A percentile compares a stretch with the other conserved stretches of the same genome.
These are phyloP conservation scores for Corrigiola litoralis DNA, from an alignment of 179 eudicot species.

Conservation along the genomic window DNA sequence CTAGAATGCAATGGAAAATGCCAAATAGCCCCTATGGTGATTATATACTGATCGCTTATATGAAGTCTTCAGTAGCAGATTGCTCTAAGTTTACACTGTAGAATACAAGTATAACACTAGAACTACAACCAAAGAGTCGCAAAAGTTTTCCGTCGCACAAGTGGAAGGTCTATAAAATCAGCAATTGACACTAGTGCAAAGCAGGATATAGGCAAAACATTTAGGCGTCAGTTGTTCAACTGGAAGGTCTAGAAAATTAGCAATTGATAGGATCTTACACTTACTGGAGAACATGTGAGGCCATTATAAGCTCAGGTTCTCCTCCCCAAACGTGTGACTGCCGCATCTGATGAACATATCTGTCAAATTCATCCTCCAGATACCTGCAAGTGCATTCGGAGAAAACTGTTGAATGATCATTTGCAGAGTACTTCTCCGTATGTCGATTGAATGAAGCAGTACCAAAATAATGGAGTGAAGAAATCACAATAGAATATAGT, in stretches of 20 bases:
- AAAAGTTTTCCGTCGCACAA: too few species aligned
- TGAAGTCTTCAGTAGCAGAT: too few species aligned
- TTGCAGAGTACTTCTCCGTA: not conserved
- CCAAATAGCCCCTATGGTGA: too few species aligned
- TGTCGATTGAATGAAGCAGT: not conserved
- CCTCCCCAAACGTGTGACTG: conserved; percentile 79
- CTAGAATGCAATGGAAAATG: not conserved
- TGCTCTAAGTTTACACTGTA: too few species aligned
- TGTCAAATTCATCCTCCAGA: conserved; percentile 68
- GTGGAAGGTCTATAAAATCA: too few species aligned
- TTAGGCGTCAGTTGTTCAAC: not conserved
- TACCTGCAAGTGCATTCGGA: conserved; percentile 41
- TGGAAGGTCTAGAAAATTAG: not conserved
- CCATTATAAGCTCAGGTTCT: conserved; percentile 84
- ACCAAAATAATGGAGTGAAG: not conserved
- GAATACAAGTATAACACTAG: too few species aligned
- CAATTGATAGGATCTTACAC: conserved; percentile 15
- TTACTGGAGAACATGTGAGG: conserved; percentile 70
- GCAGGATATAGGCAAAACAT: too few species aligned
- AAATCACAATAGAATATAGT: not conserved
- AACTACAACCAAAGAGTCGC: too few species aligned
- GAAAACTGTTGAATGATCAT: not conserved
- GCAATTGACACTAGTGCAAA: too few species aligned
- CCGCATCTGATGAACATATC: conserved; percentile 54
- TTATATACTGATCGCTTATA: too few species aligned